Evolutionary conservation across 495 filamentous ascomycete genomes (phyloP).

Genomic region (Tuber borchii): DNA sequence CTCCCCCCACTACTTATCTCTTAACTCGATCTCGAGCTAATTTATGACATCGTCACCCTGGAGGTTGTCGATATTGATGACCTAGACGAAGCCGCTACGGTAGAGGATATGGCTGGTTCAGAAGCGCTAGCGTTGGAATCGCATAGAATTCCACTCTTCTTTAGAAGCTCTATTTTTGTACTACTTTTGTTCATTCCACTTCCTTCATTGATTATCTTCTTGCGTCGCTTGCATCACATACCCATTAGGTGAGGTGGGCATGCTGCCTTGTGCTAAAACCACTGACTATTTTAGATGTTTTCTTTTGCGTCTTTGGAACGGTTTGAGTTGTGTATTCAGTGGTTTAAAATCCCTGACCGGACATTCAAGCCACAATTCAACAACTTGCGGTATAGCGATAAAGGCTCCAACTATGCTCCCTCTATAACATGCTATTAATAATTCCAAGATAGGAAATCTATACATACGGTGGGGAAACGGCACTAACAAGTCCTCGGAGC

Average conservation of each 20-base stretch:
- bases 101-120: constrained; percentile 87
- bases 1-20: too few relatives aligned
- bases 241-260: not conserved
- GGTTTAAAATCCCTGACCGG: too few relatives aligned
- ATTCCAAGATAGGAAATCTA: too few relatives aligned
- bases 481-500: too few relatives aligned
- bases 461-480: too few relatives aligned
- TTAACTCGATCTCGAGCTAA: too few relatives aligned
- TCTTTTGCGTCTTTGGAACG: not conserved
- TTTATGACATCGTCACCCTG: constrained; percentile 66
- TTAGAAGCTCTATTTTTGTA: not conserved
- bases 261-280: not conserved
- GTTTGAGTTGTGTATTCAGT: not conserved
- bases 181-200: not conserved
- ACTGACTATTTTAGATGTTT: not conserved
- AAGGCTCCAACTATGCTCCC: too few relatives aligned
- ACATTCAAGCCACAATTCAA: too few relatives aligned
- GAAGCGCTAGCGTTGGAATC: constrained; percentile 63
- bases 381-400: too few relatives aligned
- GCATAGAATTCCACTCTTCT: not conserved
- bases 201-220: not conserved
- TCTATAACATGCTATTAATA: too few relatives aligned
- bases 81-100: constrained; percentile 82
- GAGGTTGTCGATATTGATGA: constrained; percentile 80
- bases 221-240: not conserved